These are phyloP conservation scores for Cucurbitaria berberidis DNA, from an alignment of 2,329 filamentous ascomycete genomes.

Conservation along the genomic window DNA sequence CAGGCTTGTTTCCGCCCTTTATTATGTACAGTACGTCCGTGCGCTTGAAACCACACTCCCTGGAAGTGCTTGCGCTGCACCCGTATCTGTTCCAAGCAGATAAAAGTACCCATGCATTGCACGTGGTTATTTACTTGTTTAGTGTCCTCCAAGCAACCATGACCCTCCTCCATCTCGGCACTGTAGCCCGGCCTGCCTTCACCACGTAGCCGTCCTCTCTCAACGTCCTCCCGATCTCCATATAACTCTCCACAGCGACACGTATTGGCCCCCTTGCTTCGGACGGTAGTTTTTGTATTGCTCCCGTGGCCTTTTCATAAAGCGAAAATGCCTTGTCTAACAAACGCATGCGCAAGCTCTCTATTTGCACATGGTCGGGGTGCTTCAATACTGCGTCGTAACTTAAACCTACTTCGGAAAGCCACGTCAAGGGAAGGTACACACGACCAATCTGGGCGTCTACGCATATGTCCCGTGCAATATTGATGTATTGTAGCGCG, in stretches of 20 bases:
- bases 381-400: conserved; percentile 61
- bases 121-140: conserved; percentile 23
- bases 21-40: background rate
- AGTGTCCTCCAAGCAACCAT: conserved; percentile 65
- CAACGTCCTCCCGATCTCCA: conserved; percentile 74
- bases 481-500: conserved; percentile 79
- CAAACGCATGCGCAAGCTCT: conserved; percentile 59
- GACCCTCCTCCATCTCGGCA: conserved; percentile 57
- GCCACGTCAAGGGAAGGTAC: conserved; percentile 71
- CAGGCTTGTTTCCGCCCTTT: background rate
- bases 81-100: background rate
- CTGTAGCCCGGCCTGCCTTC: conserved; percentile 55
- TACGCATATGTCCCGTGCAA: conserved; percentile 73
- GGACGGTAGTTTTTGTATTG: conserved; percentile 66
- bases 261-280: conserved; percentile 68
- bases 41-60: background rate
- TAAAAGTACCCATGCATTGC: background rate
- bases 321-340: conserved; percentile 66
- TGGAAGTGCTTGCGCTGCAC: background rate
- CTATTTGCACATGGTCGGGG: conserved; percentile 56
- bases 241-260: conserved; percentile 76
- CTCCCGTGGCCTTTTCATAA: conserved; percentile 61
- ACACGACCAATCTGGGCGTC: conserved; percentile 71
- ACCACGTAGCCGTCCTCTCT: conserved; percentile 53
- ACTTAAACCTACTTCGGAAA: conserved; percentile 62